A percentile compares a stretch with the other conserved stretches of the same genome.
Conservation (phyloP, 768 basidiomycete genomes). For the Thelephora aurantiotincta region DNA sequence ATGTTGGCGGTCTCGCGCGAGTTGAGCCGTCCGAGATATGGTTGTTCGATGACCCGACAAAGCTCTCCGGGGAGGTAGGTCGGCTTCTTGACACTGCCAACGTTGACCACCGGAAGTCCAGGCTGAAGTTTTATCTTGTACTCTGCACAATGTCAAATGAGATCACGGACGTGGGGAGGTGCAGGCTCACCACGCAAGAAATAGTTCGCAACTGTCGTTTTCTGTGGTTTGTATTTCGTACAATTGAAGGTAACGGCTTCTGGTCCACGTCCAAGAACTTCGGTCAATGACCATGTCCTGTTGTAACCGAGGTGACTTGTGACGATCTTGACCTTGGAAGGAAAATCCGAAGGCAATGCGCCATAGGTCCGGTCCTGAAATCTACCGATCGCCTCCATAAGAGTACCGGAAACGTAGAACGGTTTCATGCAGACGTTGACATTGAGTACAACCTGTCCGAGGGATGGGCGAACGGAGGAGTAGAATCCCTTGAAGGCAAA, state of each 20-base stretch:
- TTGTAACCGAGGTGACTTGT: constrained; percentile 42
- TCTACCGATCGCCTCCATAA: constrained; percentile 40
- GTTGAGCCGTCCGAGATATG: constrained; percentile 46
- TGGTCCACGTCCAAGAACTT: constrained; percentile 25
- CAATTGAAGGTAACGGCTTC: constrained; percentile 28
- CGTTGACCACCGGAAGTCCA: constrained; percentile 20
- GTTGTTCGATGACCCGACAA: constrained; percentile 49
- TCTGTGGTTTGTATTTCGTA: constrained; percentile 35
- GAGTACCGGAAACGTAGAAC: constrained; percentile 44
- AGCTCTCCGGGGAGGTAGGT: constrained; percentile 53
- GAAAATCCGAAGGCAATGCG: constrained; percentile 33
- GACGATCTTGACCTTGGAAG: constrained; percentile 40
- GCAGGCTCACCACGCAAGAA: constrained; percentile 43
- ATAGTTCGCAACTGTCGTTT: constrained; percentile 46
- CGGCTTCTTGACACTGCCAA: constrained; percentile 17
- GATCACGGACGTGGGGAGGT: constrained; percentile 2
- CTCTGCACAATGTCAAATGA: constrained; percentile 22
- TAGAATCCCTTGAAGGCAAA: constrained; percentile 33
- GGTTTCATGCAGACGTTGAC: constrained; percentile 40
- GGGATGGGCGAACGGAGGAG: constrained; percentile 33
- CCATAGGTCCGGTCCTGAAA: constrained; percentile 28
- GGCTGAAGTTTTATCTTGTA: constrained; percentile 37
- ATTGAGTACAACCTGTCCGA: constrained; percentile 37
- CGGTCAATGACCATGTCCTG: constrained; percentile 25
- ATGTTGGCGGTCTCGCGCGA: constrained; percentile 53